These are phyloP conservation scores for Gossypium schwendimanii DNA, from an alignment of 441 rosid genomes.

Conservation along the genomic window DNA sequence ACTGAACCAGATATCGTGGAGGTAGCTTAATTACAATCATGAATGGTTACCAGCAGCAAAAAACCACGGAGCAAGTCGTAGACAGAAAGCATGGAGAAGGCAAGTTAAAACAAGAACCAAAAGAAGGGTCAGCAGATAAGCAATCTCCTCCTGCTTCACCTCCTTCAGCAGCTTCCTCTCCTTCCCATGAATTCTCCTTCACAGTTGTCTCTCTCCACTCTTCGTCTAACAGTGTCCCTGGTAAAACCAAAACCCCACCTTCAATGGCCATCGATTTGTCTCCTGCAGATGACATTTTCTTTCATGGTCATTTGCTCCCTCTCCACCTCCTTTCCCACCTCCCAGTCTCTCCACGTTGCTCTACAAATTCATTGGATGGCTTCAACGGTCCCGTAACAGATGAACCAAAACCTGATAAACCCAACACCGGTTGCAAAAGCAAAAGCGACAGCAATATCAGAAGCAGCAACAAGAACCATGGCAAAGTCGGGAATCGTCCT, in stretches of 20 bases:
- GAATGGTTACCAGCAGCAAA: constrained; percentile 37
- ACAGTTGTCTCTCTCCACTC: constrained; percentile 66
- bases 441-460: constrained; percentile 18
- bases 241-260: constrained; percentile 31
- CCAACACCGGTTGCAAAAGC: constrained; percentile 6
- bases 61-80: constrained; percentile 26
- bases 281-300: constrained; percentile 97
- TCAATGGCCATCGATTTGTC: constrained; percentile 68
- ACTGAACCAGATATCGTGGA: constrained; percentile 19
- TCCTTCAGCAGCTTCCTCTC: constrained; percentile 68
- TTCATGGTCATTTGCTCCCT: constrained; percentile 95
- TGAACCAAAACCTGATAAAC: constrained; percentile 19
- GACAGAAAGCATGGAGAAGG: constrained; percentile 26
- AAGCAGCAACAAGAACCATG: neutral
- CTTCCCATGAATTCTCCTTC: constrained; percentile 86
- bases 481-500: neutral
- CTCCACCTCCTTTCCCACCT: constrained; percentile 90
- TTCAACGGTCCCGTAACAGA: constrained; percentile 50
- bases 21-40: constrained; percentile 26
- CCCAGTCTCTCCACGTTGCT: constrained; percentile 68
- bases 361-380: constrained; percentile 59
- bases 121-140: constrained; percentile 18
- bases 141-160: constrained; percentile 44
- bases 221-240: constrained; percentile 25
- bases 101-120: constrained; percentile 26